Evolutionary conservation across 306 rosid species (phyloP).

Genomic region (Inga laurina): DNA sequence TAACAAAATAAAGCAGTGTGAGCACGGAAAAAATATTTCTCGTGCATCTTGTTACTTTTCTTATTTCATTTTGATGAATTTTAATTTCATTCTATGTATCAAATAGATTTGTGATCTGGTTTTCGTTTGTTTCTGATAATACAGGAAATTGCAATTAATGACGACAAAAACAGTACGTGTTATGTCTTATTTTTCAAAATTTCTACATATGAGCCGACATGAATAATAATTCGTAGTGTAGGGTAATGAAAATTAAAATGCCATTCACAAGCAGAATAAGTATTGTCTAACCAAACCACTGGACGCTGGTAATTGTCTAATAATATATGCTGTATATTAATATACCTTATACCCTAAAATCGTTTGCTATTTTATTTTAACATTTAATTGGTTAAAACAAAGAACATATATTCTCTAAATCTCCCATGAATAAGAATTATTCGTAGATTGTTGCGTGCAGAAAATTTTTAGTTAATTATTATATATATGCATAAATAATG

Average conservation of each 20-base stretch:
- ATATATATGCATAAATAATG: background rate
- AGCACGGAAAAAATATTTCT: too few relatives aligned
- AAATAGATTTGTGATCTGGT: background rate
- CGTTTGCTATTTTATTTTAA: too few relatives aligned
- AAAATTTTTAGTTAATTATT: background rate
- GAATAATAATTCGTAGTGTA: background rate
- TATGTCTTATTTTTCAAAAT: background rate
- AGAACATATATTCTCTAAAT: too few relatives aligned
- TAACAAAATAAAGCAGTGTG: too few relatives aligned
- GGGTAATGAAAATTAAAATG: background rate
- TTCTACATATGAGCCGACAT: background rate
- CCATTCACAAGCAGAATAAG: background rate
- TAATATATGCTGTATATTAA: background rate
- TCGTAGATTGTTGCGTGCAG: background rate
- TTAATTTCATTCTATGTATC: background rate
- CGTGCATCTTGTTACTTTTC: background rate
- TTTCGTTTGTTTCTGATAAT: background rate
- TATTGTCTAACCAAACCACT: background rate
- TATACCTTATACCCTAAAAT: too few relatives aligned
- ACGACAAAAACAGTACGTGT: background rate
- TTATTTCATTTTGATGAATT: background rate
- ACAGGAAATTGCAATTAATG: background rate
- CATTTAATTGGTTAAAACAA: too few relatives aligned
- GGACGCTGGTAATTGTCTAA: background rate
- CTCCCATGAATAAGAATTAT: too few relatives aligned